Conservation (phyloP, 805 yeast genomes). For the Kluyveromyces wickerhamii region DNA sequence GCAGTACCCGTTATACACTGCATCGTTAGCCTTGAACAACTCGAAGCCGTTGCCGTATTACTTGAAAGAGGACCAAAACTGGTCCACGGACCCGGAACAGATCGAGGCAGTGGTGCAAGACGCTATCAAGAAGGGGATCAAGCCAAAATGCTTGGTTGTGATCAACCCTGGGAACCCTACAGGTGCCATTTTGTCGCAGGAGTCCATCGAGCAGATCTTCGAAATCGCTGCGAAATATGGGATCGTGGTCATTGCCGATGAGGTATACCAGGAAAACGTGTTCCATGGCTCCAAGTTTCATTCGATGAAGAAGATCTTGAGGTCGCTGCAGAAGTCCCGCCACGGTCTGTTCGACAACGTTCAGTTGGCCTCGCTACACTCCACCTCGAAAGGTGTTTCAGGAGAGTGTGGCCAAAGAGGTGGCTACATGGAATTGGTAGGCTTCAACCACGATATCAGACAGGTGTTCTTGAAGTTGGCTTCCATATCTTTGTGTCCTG, state of each 20-base stretch:
- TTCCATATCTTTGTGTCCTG: slow-evolving; percentile 87
- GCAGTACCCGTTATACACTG: slow-evolving; percentile 95
- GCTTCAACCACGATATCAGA: slow-evolving; percentile 62
- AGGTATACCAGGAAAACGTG: slow-evolving; percentile 92
- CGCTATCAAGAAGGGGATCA: slow-evolving; percentile 44
- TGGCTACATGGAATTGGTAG: slow-evolving; percentile 92
- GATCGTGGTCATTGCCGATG: slow-evolving; percentile 88
- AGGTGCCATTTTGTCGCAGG: slow-evolving; percentile 66
- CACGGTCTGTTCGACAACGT: slow-evolving; percentile 57
- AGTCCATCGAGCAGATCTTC: slow-evolving; percentile 63
- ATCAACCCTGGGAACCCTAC: slow-evolving; percentile 99
- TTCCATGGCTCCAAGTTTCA: slow-evolving; percentile 66
- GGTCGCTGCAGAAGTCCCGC: slow-evolving; percentile 49
- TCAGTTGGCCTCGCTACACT: slow-evolving; percentile 87
- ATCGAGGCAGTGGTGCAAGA: slow-evolving; percentile 47
- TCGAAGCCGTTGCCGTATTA: slow-evolving; percentile 82
- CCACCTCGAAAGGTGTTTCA: slow-evolving; percentile 95
- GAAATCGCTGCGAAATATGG: slow-evolving; percentile 79
- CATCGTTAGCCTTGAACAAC: slow-evolving; percentile 79
- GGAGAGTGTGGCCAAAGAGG: slow-evolving; percentile 99
- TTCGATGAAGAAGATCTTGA: slow-evolving; percentile 75
- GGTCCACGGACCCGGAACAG: slow-evolving; percentile 74
- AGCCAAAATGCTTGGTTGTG: slow-evolving; percentile 74
- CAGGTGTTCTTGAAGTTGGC: slow-evolving; percentile 77
- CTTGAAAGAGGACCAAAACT: slow-evolving; percentile 67